Conservation (phyloP, 169 alveolate species). For the Plasmodium billcollinsi region DNA sequence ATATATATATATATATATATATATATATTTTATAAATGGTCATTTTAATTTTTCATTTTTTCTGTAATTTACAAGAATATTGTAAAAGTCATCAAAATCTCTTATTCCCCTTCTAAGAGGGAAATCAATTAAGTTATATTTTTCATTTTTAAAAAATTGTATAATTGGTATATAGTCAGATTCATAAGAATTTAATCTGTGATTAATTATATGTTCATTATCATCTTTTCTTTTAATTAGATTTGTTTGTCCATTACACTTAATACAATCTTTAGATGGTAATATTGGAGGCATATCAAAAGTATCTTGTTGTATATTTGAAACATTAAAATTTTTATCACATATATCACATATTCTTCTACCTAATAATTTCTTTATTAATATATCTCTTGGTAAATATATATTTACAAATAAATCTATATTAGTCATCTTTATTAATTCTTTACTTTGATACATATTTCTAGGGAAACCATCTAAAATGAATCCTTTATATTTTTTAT, state of each 20-base stretch:
- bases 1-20: no score
- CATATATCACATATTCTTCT: conserved; percentile 51
- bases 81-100: conserved; percentile 46
- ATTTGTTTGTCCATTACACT: conserved; percentile 41
- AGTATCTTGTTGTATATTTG: conserved; percentile 6
- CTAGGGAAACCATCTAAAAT: conserved; percentile 72
- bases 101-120: conserved; percentile 29
- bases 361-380: conserved; percentile 42
- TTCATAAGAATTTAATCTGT: conserved; percentile 41
- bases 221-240: conserved; percentile 50
- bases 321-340: conserved; percentile 36
- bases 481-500: conserved; percentile 35
- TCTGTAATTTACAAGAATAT: not conserved
- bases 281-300: conserved; percentile 63
- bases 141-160: conserved; percentile 46
- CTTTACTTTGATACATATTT: conserved; percentile 36
- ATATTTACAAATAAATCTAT: conserved; percentile 59
- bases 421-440: conserved; percentile 29
- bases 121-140: conserved; percentile 35
- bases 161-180: conserved; percentile 16
- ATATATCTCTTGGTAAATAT: conserved; percentile 29
- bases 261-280: conserved; percentile 30
- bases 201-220: conserved; percentile 24
- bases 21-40: no score
- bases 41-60: no score